Conservation (phyloP, 2,329 filamentous ascomycete species). For the Elsinoe necatrix region DNA sequence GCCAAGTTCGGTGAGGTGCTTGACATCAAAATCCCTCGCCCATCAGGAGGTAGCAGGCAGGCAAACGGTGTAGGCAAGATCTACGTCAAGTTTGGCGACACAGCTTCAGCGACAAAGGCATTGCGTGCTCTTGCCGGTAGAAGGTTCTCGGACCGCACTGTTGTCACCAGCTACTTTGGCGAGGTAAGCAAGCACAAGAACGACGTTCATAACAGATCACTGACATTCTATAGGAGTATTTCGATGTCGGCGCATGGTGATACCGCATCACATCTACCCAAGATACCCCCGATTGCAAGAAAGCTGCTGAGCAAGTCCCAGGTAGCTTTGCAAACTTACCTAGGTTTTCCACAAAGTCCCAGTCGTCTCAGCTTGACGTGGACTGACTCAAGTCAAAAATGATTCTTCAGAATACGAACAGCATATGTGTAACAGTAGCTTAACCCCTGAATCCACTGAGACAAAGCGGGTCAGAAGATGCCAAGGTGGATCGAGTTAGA, state of each 20-base stretch:
- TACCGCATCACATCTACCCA: neutral
- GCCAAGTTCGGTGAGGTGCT: conserved; percentile 77
- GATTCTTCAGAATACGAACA: neutral
- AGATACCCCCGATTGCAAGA: conserved; percentile 5
- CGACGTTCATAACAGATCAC: conserved; percentile 27
- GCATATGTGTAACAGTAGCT: conserved; percentile 6
- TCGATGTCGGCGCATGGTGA: conserved; percentile 81
- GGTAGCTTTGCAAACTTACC: conserved; percentile 12
- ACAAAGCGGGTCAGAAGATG: neutral
- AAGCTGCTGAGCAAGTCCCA: conserved; percentile 14
- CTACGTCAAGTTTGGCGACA: conserved; percentile 81
- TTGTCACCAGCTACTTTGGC: conserved; percentile 92
- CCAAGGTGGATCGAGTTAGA: neutral
- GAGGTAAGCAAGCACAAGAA: conserved; percentile 55
- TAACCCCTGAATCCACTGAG: neutral
- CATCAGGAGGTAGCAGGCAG: conserved; percentile 71
- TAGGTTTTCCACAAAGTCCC: neutral
- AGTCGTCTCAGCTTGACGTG: neutral
- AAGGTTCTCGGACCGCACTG: conserved; percentile 93
- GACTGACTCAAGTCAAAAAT: neutral
- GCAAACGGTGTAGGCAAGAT: conserved; percentile 94
- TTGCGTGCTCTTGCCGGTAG: conserved; percentile 83
- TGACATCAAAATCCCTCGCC: conserved; percentile 88
- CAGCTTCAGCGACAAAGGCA: conserved; percentile 72
- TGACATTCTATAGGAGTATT: conserved; percentile 63